Conservation (phyloP, 1,284 basidiomycete genomes). For the Microbotryum silenes-acaulis region DNA sequence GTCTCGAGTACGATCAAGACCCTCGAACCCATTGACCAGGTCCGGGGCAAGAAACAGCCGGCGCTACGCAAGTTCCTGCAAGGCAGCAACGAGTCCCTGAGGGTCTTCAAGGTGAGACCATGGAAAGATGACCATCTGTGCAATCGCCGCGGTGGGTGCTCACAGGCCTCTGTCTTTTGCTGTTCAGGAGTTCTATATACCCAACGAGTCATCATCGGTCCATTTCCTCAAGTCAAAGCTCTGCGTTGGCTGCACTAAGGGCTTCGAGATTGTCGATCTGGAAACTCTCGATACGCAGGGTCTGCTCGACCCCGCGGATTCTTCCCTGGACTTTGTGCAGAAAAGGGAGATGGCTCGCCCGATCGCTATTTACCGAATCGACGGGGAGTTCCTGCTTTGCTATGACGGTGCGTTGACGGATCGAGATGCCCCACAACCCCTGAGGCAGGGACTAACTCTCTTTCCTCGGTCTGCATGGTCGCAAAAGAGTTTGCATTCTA, state of each 20-base stretch:
- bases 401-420: slow-evolving; percentile 69
- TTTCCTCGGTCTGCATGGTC: too few relatives aligned
- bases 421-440: background rate
- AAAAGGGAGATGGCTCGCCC: slow-evolving; percentile 82
- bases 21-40: slow-evolving; percentile 91
- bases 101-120: slow-evolving; percentile 73
- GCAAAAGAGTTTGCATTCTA: slow-evolving; percentile 90
- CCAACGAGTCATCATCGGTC: slow-evolving; percentile 90
- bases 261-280: slow-evolving; percentile 99
- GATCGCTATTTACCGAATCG: slow-evolving; percentile 93
- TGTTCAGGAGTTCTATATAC: slow-evolving; percentile 77
- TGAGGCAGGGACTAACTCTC: background rate
- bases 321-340: slow-evolving; percentile 85
- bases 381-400: slow-evolving; percentile 93
- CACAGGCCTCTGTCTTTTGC: background rate
- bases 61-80: slow-evolving; percentile 84
- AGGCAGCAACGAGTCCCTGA: slow-evolving; percentile 87
- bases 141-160: background rate
- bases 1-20: slow-evolving; percentile 97
- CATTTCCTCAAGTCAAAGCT: slow-evolving; percentile 97
- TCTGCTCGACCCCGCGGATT: slow-evolving; percentile 85
- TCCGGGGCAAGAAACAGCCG: slow-evolving; percentile 59
- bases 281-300: slow-evolving; percentile 97
- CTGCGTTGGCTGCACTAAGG: slow-evolving; percentile 93
- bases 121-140: background rate